These are phyloP conservation scores for Saccharomycopsis hybrid DNA, from an alignment of 1,139 yeast genomes.

Conservation along the genomic window DNA sequence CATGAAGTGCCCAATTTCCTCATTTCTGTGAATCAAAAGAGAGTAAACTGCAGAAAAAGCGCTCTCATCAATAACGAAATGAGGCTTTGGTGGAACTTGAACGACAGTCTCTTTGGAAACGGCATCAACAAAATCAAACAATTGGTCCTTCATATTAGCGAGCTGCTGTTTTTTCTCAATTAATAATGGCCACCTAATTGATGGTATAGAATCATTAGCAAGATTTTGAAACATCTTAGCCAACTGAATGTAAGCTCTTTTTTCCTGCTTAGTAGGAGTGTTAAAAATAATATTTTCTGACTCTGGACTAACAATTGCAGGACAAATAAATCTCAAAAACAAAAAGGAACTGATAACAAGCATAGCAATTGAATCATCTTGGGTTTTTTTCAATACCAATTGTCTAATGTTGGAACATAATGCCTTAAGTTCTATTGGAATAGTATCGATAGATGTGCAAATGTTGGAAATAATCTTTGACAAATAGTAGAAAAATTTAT, in stretches of 20 bases:
- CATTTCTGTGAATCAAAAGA: conserved; percentile 12
- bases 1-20: conserved; percentile 9
- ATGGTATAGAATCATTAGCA: conserved; percentile 68
- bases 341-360: conserved; percentile 85
- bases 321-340: conserved; percentile 80
- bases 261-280: conserved; percentile 36
- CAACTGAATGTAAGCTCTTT: conserved; percentile 69
- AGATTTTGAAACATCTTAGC: conserved; percentile 84
- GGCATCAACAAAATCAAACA: conserved; percentile 42
- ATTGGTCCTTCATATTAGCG: conserved; percentile 37
- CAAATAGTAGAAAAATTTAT: conserved; percentile 52
- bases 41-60: conserved; percentile 13
- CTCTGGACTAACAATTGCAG: conserved; percentile 89
- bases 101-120: conserved; percentile 26
- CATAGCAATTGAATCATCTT: conserved; percentile 34
- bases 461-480: conserved; percentile 56
- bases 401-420: conserved; percentile 68
- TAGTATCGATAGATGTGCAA: conserved; percentile 43
- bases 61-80: background rate
- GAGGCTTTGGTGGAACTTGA: conserved; percentile 1
- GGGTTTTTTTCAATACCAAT: conserved; percentile 59
- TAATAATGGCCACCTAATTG: conserved; percentile 57
- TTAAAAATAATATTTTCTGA: conserved; percentile 28
- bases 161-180: conserved; percentile 38
- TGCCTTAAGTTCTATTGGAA: conserved; percentile 71